Conservation (phyloP, 2,329 filamentous ascomycete genomes). For the Gyromitra esculenta region DNA sequence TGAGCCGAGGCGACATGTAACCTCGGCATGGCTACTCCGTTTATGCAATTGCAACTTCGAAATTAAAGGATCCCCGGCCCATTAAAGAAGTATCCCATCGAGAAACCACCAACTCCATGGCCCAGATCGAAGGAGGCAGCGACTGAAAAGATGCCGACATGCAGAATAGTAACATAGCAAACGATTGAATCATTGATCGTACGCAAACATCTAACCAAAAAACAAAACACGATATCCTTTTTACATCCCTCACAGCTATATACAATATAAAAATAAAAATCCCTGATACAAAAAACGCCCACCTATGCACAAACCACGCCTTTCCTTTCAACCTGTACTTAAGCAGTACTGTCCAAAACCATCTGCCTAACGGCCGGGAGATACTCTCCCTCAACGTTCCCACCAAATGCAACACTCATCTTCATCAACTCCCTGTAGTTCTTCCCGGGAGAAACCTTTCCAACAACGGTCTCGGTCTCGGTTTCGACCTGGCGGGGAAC, state of each 20-base stretch:
- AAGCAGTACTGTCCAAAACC: conserved; percentile 57
- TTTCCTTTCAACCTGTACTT: neutral
- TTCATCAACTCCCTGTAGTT: conserved; percentile 68
- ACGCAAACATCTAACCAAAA: neutral
- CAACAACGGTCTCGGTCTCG: conserved; percentile 65
- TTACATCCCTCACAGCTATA: neutral
- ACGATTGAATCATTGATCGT: neutral
- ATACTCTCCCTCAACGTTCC: conserved; percentile 59
- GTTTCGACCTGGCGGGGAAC: conserved; percentile 68
- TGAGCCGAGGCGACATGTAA: neutral
- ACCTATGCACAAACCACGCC: neutral
- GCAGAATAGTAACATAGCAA: neutral
- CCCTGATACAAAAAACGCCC: neutral
- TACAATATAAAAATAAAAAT: neutral
- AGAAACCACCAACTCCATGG: neutral
- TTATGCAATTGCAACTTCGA: neutral
- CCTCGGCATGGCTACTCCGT: neutral
- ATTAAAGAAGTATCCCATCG: too few species aligned
- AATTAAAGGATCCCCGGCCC: neutral
- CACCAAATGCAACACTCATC: conserved; percentile 66
- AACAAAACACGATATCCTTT: neutral
- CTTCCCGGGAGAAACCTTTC: conserved; percentile 67
- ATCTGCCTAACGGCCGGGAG: conserved; percentile 65
- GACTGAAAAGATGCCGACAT: neutral
- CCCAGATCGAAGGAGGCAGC: neutral